These are phyloP conservation scores for Canavalia gladiata DNA, from an alignment of 306 rosid species.

Conservation along the genomic window DNA sequence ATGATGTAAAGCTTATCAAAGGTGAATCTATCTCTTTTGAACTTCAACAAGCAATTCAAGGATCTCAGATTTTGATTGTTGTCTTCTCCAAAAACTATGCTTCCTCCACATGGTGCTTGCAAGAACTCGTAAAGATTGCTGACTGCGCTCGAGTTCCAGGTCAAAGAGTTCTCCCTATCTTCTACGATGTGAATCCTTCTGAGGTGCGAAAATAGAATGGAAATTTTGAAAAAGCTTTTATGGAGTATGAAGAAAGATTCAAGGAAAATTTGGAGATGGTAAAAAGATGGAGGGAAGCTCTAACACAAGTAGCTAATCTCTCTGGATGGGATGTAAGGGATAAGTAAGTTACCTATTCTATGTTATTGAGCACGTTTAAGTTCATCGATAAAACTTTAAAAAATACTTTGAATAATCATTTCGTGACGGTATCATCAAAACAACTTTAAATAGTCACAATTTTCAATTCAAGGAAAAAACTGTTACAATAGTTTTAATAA, in stretches of 20 bases:
- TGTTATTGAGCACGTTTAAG: too few species aligned
- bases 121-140: constrained; percentile 29
- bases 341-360: constrained; percentile 27
- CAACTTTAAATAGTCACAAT: too few species aligned
- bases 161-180: constrained; percentile 3
- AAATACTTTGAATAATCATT: too few species aligned
- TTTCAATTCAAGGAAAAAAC: too few species aligned
- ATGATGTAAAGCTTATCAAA: too few species aligned
- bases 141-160: neutral
- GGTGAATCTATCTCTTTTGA: too few species aligned
- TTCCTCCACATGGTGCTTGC: constrained; percentile 48
- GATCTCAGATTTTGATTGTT: too few species aligned
- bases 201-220: constrained; percentile 28
- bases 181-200: constrained; percentile 38
- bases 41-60: too few species aligned
- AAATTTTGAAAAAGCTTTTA: neutral
- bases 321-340: constrained; percentile 18
- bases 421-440: neutral
- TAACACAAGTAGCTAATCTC: neutral
- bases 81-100: constrained; percentile 15
- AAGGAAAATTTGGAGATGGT: neutral
- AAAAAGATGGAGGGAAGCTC: neutral
- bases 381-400: too few species aligned
- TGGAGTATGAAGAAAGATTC: constrained; percentile 25
- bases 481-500: too few species aligned